Evolutionary conservation across 306 rosid species (phyloP).

Genomic region (Bauhinia variegata): DNA sequence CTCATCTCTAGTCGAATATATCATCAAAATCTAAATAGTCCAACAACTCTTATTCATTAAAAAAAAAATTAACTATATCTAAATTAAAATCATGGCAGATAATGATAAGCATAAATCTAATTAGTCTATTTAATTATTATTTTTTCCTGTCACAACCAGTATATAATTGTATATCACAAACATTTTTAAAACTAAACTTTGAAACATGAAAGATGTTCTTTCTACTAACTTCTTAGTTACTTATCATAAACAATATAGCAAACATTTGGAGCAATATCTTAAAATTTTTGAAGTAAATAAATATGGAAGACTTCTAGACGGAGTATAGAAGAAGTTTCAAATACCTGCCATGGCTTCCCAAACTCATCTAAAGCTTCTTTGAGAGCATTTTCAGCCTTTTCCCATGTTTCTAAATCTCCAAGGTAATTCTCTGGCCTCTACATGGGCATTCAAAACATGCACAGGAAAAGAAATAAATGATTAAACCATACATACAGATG

Average conservation of each 20-base stretch:
- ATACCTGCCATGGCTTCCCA: constrained; percentile 94
- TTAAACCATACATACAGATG: background rate
- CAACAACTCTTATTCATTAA: too few relatives aligned
- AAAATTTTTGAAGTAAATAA: constrained; percentile 1
- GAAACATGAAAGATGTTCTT: too few relatives aligned
- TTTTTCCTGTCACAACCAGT: too few relatives aligned
- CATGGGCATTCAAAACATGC: constrained; percentile 30
- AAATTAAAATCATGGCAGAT: too few relatives aligned
- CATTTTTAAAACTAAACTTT: too few relatives aligned
- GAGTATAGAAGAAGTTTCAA: constrained; percentile 2
- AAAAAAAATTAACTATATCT: too few relatives aligned
- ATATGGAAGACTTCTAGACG: constrained; percentile 14
- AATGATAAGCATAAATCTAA: too few relatives aligned
- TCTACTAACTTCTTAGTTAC: background rate
- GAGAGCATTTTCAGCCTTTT: constrained; percentile 87
- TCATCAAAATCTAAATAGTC: too few relatives aligned
- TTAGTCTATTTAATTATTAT: too few relatives aligned
- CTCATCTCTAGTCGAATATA: too few relatives aligned
- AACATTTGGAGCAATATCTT: constrained; percentile 16
- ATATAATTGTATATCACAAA: too few relatives aligned
- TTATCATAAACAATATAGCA: constrained; percentile 1
- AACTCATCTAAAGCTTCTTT: constrained; percentile 80
- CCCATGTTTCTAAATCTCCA: constrained; percentile 85
- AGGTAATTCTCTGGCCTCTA: constrained; percentile 90
- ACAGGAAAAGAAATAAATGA: constrained; percentile 18